Evolutionary conservation across 192 early-diverging fungal species (phyloP), one percentile per base, ranked within the genome.

Genomic region (Coemansia sp.): DNA sequence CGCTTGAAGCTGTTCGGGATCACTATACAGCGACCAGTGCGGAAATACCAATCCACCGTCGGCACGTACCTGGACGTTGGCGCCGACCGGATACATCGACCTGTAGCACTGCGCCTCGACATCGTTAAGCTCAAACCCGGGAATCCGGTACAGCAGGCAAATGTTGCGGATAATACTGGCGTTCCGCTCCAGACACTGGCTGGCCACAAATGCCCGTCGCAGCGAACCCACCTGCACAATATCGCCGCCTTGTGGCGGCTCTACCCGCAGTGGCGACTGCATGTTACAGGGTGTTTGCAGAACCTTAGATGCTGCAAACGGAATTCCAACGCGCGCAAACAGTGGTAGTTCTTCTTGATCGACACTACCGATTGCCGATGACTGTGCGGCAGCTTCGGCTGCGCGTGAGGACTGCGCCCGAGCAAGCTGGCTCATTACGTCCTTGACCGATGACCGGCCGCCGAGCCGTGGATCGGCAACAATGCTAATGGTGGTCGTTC

Each of bases 141-240:
- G 43, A 9, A 78, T 53, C n/a, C 26, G 50, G 45, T 67, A 71
- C 20, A 78, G 43, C 27, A 78, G 31, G 30, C 67, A 70, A 12
- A 78, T 67, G 35, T 78, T 78, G 38, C 75, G 67, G 22, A 78
- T 64, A 17, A 63, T 50, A 19, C 60, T 47, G 3, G 75, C 63
- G 35, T 78, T 78, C 7, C 75, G 50, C 19, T 67, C 75, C 19
- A 78, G 30, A 23, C 75, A 78, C 61, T 78, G 75, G 3, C 65
- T 60, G 17, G 67, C 68, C 8, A 63, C 58, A 42, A 71, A 5
- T 6, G 54, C 12, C 38, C 71, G 68, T 4, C 75, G 49, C 26
- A 75, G 25, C 19, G 73, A 58, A 4, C 73, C 73, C 8, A 69
- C 50, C 29, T 50, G 30, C 17, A 8, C 34, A 29, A 4, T 11